Evolutionary conservation across 805 yeast genomes (phyloP).

Genomic region (Pichia rugopelliculosa): DNA sequence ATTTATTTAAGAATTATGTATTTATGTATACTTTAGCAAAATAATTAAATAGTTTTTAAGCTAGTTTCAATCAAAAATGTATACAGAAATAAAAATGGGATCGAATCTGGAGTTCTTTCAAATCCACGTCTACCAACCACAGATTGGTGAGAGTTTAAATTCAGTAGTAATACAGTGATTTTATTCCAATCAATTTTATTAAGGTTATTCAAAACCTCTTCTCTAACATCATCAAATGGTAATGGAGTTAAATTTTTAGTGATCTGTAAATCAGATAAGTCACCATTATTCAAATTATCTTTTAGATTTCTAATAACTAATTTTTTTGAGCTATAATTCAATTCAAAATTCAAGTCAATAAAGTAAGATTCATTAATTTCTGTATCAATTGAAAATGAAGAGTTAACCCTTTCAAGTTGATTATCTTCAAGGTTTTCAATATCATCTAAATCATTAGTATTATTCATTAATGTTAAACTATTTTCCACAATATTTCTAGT

Average conservation of each 20-base stretch:
- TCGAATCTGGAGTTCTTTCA: slow-evolving; percentile 41
- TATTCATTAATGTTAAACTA: slow-evolving; percentile 13
- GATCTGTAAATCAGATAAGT: slow-evolving; percentile 8
- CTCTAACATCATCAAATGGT: slow-evolving; percentile 20
- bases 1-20: background rate
- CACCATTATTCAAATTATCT: slow-evolving; percentile 1
- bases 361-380: slow-evolving; percentile 1
- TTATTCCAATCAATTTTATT: slow-evolving; percentile 70
- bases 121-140: slow-evolving; percentile 74
- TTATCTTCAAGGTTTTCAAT: background rate
- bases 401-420: background rate
- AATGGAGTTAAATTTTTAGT: slow-evolving; percentile 14
- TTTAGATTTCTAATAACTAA: slow-evolving; percentile 1
- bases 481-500: slow-evolving; percentile 26
- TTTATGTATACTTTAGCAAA: background rate
- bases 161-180: slow-evolving; percentile 62
- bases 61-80: slow-evolving; percentile 3
- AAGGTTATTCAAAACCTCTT: slow-evolving; percentile 42
- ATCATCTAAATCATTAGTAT: slow-evolving; percentile 1
- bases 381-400: background rate
- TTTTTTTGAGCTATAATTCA: slow-evolving; percentile 8
- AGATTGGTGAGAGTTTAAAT: slow-evolving; percentile 79
- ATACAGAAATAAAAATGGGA: slow-evolving; percentile 47
- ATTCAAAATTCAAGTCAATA: slow-evolving; percentile 12
- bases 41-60: background rate